Conservation (phyloP, 306 rosid genomes). For the Sphenostylis stenocarpa region DNA sequence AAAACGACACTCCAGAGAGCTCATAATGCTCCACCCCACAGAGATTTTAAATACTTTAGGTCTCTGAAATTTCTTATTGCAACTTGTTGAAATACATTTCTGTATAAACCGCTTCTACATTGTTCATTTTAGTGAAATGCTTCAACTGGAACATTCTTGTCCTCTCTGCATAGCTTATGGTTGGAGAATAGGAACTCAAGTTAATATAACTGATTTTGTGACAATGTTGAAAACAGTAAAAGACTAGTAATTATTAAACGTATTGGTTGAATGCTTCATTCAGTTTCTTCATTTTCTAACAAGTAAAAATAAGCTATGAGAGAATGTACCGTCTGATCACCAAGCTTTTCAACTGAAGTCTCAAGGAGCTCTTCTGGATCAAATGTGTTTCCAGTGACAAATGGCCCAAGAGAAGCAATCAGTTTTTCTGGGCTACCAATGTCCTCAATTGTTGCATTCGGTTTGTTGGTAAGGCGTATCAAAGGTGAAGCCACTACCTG, state of each 20-base stretch:
- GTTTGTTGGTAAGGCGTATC: constrained; percentile 88
- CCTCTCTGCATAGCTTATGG: constrained; percentile 1
- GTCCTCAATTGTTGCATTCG: constrained; percentile 88
- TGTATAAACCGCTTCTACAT: neutral
- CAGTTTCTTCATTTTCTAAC: neutral
- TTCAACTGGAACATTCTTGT: neutral
- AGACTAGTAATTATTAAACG: neutral
- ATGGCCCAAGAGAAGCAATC: constrained; percentile 96
- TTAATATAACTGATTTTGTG: neutral
- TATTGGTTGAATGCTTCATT: neutral
- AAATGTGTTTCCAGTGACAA: constrained; percentile 79
- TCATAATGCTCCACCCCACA: neutral
- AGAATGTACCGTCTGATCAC: constrained; percentile 70
- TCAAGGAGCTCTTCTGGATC: constrained; percentile 94
- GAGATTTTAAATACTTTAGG: constrained; percentile 3
- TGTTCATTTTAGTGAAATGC: neutral
- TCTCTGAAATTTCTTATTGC: constrained; percentile 11
- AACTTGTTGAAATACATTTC: neutral
- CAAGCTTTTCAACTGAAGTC: constrained; percentile 74
- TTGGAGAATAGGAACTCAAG: neutral
- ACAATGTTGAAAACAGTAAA: neutral
- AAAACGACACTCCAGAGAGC: neutral
- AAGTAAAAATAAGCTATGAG: constrained; percentile 10
- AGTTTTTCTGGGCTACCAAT: constrained; percentile 86
- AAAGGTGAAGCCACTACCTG: constrained; percentile 94